Base-by-base conservation (phyloP, 176 grass and related monocot species). In the Phyllostachys edulis region DNA sequence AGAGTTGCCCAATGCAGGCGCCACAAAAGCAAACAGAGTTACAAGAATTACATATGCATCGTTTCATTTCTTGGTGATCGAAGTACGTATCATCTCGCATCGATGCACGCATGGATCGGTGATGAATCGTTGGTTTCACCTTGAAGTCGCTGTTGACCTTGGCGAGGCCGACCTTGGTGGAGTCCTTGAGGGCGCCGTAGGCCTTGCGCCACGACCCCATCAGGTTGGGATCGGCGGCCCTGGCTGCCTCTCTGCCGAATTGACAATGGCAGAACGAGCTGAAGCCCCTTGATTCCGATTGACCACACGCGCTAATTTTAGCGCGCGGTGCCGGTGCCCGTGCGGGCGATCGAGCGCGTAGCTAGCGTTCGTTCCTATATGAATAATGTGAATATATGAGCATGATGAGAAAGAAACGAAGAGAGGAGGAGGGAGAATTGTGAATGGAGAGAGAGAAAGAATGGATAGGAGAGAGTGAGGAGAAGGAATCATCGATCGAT, bases 91-190 rank as follows among this genome's bases (percentile, higher is more conserved):
- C 46, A 49, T 15, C 46, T 49, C 4, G 13, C 46, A 15, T 49
- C 46, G 46, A 49, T 15, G 46, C 46, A 49, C 46, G 46, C 13
- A 49, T 49, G 46, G 46, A 49, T n/a, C n/a, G n/a, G n/a, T 49
- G 46, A 49, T 15, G 46, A 49, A 15, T 49, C 46, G 14, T 49
- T 15, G 46, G 12, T 2, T 2, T 72, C 11, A 98, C 96, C 96
- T 98, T 98, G 86, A 85, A 98, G 85, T 98, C 93, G 85, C 93
- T 94, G 82, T 95, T 98, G 80, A 98, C 86, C 77, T 98, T 98
- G 67, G 96, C 96, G 69, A 98, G 96, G 83, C 96, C 93, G 59
- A 98, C 93, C 85, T 90, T 95, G 85, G 96, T 98, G 91, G 96
- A 94, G 70, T 98, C 96, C 88, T 98, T 98, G 78, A 98, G 86